phyloP scores from a whole-genome alignment of 164 flowering plant species.

The Kingdonia uniflora region DNA sequence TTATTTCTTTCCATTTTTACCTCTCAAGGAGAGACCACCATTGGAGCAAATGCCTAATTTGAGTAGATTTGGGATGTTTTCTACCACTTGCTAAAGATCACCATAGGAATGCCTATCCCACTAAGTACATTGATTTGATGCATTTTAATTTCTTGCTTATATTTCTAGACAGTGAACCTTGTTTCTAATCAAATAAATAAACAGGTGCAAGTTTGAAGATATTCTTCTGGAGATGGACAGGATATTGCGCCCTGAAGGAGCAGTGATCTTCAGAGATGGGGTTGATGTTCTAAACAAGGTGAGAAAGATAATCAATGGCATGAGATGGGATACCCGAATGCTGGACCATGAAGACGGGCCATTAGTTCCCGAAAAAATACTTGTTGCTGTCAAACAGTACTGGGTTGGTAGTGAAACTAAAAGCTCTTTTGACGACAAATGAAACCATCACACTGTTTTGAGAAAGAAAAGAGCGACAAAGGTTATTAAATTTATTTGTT shows the following conservation, averaged over 20 bases:
- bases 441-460: conserved; percentile 1
- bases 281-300: conserved; percentile 59
- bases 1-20: no score
- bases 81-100: no score
- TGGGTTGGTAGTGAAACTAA: conserved; percentile 50
- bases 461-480: no score
- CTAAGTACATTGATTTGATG: no score
- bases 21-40: no score
- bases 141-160: conserved; percentile 7
- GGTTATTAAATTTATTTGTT: no score
- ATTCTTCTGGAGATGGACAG: conserved; percentile 84
- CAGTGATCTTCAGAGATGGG: conserved; percentile 60
- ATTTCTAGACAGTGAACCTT: not conserved
- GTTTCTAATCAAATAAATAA: conserved; percentile 3
- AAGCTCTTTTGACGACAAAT: conserved; percentile 26
- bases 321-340: conserved; percentile 63
- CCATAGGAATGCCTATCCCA: no score
- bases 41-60: no score
- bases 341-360: conserved; percentile 85
- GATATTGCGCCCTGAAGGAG: conserved; percentile 70
- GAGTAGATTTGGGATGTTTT: no score
- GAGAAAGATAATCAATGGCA: conserved; percentile 45
- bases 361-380: conserved; percentile 56
- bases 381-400: conserved; percentile 62
- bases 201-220: conserved; percentile 66